Percentiles rank a stretch among this genome's conserved stretches.
Evolutionary conservation across 352 stramenopile species (phyloP).

Genomic region (Elongisporangium prolatum): DNA sequence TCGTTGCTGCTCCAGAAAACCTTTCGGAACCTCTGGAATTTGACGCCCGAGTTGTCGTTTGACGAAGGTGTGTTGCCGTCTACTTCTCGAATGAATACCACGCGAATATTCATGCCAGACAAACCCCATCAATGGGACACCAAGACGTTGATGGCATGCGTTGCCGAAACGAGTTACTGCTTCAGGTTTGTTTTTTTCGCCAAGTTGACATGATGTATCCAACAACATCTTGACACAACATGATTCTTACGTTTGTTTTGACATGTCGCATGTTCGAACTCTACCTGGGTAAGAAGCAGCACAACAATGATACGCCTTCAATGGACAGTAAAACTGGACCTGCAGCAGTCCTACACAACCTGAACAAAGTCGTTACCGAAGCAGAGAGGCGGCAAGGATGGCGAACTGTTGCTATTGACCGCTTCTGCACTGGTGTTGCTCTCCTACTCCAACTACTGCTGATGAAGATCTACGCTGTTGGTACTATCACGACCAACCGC

Average conservation of each 20-base stretch:
- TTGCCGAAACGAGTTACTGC: neutral
- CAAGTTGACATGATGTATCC: too few relatives aligned
- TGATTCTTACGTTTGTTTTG: neutral
- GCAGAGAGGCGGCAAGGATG: neutral
- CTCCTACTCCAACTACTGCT: too few relatives aligned
- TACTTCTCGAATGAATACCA: neutral
- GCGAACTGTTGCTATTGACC: too few relatives aligned
- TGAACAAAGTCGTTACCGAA: neutral
- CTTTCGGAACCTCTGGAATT: too few relatives aligned
- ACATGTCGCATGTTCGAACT: slow-evolving; percentile 1
- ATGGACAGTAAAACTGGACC: too few relatives aligned
- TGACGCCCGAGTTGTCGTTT: neutral
- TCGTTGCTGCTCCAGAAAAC: too few relatives aligned
- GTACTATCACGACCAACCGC: too few relatives aligned
- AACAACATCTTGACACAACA: neutral
- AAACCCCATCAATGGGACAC: slow-evolving; percentile 1
- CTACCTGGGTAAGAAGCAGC: too few relatives aligned
- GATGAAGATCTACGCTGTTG: too few relatives aligned
- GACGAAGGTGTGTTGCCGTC: slow-evolving; percentile 1
- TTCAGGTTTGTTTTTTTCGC: slow-evolving; percentile 1
- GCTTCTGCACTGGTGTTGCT: too few relatives aligned
- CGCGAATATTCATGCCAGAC: neutral
- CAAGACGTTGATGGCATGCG: slow-evolving; percentile 1
- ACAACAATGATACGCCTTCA: neutral
- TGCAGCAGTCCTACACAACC: too few relatives aligned